Evolutionary conservation across 108 stramenopile species (phyloP).

Genomic region (Aurantiochytrium sp.): DNA sequence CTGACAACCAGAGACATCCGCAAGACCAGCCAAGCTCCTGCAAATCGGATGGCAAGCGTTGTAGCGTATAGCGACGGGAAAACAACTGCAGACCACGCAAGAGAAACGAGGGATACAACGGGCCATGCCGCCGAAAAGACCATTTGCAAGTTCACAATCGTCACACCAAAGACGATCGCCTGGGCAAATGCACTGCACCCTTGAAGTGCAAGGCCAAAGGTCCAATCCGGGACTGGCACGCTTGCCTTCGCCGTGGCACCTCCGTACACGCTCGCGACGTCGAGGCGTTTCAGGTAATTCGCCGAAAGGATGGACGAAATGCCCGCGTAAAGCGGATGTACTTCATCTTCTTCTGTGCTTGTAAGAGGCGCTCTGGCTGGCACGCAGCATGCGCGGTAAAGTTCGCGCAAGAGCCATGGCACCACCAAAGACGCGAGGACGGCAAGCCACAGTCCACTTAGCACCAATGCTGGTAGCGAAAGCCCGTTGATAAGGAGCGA

Average conservation of each 20-base stretch:
- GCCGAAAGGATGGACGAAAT: background rate
- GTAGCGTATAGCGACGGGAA: background rate
- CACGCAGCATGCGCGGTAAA: background rate
- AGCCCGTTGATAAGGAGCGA: background rate
- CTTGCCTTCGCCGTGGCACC: background rate
- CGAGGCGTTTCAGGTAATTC: background rate
- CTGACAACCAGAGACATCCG: background rate
- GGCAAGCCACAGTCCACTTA: background rate
- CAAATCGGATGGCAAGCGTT: background rate
- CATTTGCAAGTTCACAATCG: background rate
- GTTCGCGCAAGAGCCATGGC: background rate
- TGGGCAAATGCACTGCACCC: background rate
- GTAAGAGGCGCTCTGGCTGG: background rate
- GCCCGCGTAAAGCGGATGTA: background rate
- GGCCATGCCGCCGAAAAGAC: background rate
- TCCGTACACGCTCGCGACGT: background rate
- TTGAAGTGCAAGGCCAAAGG: background rate
- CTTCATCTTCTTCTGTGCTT: background rate
- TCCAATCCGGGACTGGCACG: background rate
- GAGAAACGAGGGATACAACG: background rate
- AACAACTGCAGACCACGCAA: background rate
- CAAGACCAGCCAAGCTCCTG: background rate
- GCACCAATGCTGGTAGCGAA: background rate
- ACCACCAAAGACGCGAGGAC: background rate
- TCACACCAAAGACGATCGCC: background rate